Base-by-base conservation (phyloP, 2,329 filamentous ascomycete genomes). In the Apiospora saccharicola region DNA sequence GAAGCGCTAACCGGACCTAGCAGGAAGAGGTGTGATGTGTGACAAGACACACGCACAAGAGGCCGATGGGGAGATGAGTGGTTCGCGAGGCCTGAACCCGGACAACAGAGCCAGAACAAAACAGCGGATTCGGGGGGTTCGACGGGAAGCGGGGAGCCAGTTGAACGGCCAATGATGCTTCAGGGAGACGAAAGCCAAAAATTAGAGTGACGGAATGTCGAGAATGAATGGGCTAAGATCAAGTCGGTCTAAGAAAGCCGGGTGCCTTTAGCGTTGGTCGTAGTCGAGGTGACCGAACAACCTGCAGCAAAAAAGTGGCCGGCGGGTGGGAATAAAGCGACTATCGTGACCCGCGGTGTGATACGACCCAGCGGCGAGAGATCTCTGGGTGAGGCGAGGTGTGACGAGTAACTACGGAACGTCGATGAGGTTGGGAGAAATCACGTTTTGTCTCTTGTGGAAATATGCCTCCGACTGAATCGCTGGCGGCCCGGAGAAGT, bases 111-210 rank as follows among this genome's bases (percentile, higher is more conserved):
- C 57, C 57, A 64, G 57, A 41, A 41, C 34, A 24, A 64, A 37
- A 64, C 57, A 64, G 34, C 57, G 34, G 57, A n/a, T 64, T 64
- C 57, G 57, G 57, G 53, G 22, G 34, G 57, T 8, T 64, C 34
- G 57, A 64, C 57, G 57, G 57, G 57, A 64, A 37, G 57, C 57
- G 57, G 57, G 57, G 57, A 64, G 57, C 57, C 57, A 41, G 57
- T 41, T 41, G 57, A 64, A 64, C 19, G 57, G 57, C 57, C 57
- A 64, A 64, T 64, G 57, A 64, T 64, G 57, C 57, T 34, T n/a
- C 22, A 41, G 34, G 51, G 34, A 64, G 57, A 64, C 22, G 34
- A 64, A 22, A 64, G 57, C 57, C 57, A 64, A 64, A 34, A 64
- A 37, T 64, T 22, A n/a, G 12, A 64, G 57, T 41, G 34, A 64